A percentile compares a stretch with the other conserved stretches of the same genome.
Evolutionary conservation across 768 basidiomycete genomes (phyloP).

Genomic region (Boletus sp.): DNA sequence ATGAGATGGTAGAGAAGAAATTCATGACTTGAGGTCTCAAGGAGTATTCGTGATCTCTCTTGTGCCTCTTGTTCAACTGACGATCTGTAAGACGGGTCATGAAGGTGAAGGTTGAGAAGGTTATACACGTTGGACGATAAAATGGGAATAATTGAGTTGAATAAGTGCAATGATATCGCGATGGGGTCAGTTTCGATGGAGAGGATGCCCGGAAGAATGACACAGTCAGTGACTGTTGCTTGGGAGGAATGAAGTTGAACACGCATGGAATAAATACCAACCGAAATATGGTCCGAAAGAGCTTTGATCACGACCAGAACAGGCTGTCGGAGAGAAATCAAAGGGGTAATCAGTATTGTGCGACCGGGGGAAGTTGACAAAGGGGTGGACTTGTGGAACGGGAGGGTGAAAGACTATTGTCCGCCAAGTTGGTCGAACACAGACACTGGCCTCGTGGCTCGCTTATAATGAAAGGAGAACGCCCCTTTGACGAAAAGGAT

Average conservation of each 20-base stretch:
- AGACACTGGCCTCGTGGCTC: constrained; percentile 24
- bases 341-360: constrained; percentile 19
- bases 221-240: constrained; percentile 15
- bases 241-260: constrained; percentile 13
- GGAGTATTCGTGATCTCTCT: constrained; percentile 34
- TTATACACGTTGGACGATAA: not conserved
- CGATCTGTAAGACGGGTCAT: constrained; percentile 42
- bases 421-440: constrained; percentile 16
- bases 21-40: constrained; percentile 46
- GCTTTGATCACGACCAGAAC: constrained; percentile 25
- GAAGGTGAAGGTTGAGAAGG: constrained; percentile 21
- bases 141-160: not conserved
- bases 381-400: constrained; percentile 23
- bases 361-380: constrained; percentile 11
- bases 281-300: constrained; percentile 17
- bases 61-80: constrained; percentile 45
- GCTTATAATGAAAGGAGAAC: constrained; percentile 9
- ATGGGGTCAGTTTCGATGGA: constrained; percentile 6
- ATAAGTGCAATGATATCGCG: constrained; percentile 8
- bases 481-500: constrained; percentile 3
- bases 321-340: constrained; percentile 18
- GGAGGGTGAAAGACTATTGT: constrained; percentile 27
- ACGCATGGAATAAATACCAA: constrained; percentile 29
- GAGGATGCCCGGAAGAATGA: not conserved
- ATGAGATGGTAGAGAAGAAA: constrained; percentile 43